Evolutionary conservation across 768 basidiomycete species (phyloP).

Genomic region (Hericium rajendrae): DNA sequence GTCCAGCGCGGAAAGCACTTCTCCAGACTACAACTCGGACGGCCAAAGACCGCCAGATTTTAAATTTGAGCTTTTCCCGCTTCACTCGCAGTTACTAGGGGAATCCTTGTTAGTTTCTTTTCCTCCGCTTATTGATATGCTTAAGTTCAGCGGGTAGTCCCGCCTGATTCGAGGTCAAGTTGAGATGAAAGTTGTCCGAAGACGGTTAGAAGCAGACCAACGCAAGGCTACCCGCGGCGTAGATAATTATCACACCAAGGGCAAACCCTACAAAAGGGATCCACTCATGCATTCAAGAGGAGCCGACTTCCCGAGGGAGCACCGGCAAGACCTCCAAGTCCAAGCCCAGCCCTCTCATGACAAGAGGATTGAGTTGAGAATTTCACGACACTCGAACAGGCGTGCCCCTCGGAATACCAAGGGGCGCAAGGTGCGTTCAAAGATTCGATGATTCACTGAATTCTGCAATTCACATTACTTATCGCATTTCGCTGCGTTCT

Average conservation of each 20-base stretch:
- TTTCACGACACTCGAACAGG: constrained; percentile 72
- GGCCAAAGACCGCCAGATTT: no score
- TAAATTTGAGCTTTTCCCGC: no score
- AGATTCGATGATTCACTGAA: constrained; percentile 60
- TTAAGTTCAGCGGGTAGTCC: constrained; percentile 83
- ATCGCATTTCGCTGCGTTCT: constrained; percentile 77
- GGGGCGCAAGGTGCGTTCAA: constrained; percentile 75
- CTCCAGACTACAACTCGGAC: no score
- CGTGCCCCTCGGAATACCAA: constrained; percentile 68
- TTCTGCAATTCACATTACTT: constrained; percentile 80
- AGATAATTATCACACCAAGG: constrained; percentile 44
- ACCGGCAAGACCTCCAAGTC: constrained; percentile 32
- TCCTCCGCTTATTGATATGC: constrained; percentile 87
- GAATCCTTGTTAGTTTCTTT: constrained; percentile 89
- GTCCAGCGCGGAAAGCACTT: no score
- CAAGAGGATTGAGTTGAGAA: constrained; percentile 20
- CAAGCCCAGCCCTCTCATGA: constrained; percentile 38
- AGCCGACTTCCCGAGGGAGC: constrained; percentile 41
- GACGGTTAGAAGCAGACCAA: constrained; percentile 18
- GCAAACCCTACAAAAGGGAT: constrained; percentile 13
- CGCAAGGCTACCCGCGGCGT: constrained; percentile 27
- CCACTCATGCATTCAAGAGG: constrained; percentile 16
- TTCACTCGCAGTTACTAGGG: no score
- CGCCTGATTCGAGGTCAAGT: constrained; percentile 70
- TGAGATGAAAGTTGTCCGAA: constrained; percentile 16